Evolutionary conservation across 164 flowering plant species (phyloP).

Genomic region (Malania oleifera): DNA sequence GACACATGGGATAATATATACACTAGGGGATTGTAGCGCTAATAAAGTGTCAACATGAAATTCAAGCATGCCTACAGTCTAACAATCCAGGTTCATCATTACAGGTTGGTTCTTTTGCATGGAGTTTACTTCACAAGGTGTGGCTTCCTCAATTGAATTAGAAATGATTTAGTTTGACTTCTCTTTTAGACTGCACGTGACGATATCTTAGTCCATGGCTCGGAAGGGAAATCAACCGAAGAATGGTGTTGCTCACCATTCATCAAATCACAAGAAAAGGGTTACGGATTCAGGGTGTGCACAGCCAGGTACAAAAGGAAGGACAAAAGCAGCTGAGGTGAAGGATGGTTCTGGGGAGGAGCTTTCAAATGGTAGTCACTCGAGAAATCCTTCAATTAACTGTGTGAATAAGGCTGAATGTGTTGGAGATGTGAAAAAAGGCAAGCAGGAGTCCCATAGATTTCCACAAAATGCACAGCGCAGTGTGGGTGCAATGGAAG

Average conservation of each 20-base stretch:
- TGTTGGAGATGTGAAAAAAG: constrained; percentile 31
- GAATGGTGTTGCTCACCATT: constrained; percentile 44
- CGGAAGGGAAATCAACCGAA: constrained; percentile 61
- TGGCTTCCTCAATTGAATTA: constrained; percentile 4
- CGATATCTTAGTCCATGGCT: constrained; percentile 42
- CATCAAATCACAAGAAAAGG: constrained; percentile 34
- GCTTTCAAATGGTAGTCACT: constrained; percentile 26
- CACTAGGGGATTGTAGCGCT: too few species aligned
- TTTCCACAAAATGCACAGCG: constrained; percentile 27
- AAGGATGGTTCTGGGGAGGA: constrained; percentile 36
- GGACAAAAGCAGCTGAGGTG: constrained; percentile 22
- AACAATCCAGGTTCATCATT: too few species aligned
- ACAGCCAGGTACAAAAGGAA: constrained; percentile 21
- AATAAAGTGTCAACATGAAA: too few species aligned
- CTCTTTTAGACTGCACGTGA: background rate
- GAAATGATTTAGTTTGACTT: constrained; percentile 2
- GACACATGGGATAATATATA: too few species aligned
- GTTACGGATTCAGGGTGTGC: constrained; percentile 32
- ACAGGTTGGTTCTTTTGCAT: background rate
- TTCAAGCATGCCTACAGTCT: too few species aligned
- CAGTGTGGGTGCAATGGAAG: constrained; percentile 19
- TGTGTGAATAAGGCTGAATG: constrained; percentile 11
- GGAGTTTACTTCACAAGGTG: background rate
- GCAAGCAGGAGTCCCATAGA: constrained; percentile 28
- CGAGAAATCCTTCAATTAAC: constrained; percentile 16